These are phyloP conservation scores for Sugiyamaella neomexicana DNA, from an alignment of 1,139 yeast species.

Conservation along the genomic window DNA sequence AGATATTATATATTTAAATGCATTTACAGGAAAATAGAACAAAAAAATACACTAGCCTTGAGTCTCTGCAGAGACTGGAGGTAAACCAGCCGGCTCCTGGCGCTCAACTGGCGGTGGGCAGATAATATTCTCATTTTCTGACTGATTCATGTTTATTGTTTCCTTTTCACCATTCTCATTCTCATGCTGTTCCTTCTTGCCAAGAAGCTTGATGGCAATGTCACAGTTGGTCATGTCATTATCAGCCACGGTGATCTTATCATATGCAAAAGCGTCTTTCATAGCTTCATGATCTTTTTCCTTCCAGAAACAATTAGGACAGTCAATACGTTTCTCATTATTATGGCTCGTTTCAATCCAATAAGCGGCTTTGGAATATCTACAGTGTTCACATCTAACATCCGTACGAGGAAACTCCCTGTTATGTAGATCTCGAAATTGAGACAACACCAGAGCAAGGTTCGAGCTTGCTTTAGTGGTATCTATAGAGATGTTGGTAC, in stretches of 20 bases:
- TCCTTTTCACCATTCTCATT: no score
- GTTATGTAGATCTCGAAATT: conserved; percentile 4
- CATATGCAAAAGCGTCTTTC: conserved; percentile 19
- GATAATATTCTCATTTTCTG: no score
- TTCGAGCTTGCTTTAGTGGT: no score
- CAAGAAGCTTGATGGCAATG: neutral
- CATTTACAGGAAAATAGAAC: neutral
- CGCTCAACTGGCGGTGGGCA: neutral
- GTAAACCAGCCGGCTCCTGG: neutral
- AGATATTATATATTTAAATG: neutral
- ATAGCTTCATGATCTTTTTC: conserved; percentile 18
- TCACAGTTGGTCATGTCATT: neutral
- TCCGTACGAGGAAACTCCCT: neutral
- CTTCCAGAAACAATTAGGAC: conserved; percentile 25
- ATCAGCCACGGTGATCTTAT: conserved; percentile 4
- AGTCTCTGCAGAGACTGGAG: neutral
- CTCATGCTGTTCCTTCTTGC: neutral
- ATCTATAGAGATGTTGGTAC: neutral
- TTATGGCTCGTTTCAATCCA: conserved; percentile 9
- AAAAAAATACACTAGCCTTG: neutral
- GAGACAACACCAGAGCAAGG: conserved; percentile 9
- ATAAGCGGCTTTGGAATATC: conserved; percentile 8
- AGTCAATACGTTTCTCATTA: conserved; percentile 10
- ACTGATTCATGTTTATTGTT: no score
- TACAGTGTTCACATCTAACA: conserved; percentile 1